phyloP scores from a whole-genome alignment of 345 rosid genomes.

The Rhodomyrtus tomentosa region DNA sequence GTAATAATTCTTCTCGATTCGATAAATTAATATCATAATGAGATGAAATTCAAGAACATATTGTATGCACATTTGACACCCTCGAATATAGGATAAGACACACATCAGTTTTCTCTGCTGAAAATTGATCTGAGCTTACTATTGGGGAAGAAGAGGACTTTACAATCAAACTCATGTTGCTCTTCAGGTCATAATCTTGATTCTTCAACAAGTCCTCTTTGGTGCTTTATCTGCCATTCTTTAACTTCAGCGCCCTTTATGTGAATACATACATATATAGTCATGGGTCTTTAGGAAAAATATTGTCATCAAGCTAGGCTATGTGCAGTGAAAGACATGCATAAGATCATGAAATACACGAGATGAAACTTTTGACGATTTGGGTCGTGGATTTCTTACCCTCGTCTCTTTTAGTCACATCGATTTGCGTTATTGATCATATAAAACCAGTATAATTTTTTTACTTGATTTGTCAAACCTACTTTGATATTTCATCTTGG shows the following conservation, averaged over 20 bases:
- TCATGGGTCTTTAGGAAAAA: background rate
- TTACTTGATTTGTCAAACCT: background rate
- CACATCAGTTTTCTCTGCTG: background rate
- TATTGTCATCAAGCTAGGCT: background rate
- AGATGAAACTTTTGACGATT: background rate
- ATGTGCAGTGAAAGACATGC: background rate
- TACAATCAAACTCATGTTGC: slow-evolving; percentile 5
- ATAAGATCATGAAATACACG: background rate
- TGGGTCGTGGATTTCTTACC: background rate
- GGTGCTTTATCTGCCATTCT: background rate
- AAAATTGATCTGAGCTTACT: background rate
- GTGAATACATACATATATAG: background rate
- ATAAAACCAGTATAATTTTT: background rate
- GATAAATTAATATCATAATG: background rate
- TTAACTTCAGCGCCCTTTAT: background rate
- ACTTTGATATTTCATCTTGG: background rate
- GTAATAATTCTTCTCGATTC: background rate
- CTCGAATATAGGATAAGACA: background rate
- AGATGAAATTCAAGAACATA: background rate
- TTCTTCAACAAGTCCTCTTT: background rate
- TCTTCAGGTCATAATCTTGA: background rate
- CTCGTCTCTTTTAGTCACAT: background rate
- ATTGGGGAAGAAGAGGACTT: slow-evolving; percentile 5
- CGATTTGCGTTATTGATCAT: background rate
- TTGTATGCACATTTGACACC: background rate